phyloP scores from a whole-genome alignment of 371 early-diverging fungal genomes.

The Entomophthora muscae region DNA sequence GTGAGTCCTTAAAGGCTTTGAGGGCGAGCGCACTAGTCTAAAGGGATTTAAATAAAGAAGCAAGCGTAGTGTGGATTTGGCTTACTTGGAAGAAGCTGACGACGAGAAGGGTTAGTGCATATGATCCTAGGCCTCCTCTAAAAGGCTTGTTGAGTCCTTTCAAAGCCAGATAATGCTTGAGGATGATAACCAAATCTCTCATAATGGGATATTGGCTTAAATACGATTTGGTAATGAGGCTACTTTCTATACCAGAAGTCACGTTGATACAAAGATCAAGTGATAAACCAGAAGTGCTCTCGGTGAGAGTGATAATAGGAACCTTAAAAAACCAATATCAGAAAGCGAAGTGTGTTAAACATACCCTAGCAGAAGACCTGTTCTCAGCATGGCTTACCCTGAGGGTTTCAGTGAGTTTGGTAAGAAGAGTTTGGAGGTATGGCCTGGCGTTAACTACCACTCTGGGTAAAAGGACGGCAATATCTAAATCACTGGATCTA shows the following conservation, averaged over 20 bases:
- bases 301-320: conserved; percentile 82
- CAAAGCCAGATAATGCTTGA: conserved; percentile 67
- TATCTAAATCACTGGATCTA: neutral
- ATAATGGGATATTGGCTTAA: conserved; percentile 36
- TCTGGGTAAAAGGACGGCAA: neutral
- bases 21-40: conserved; percentile 67
- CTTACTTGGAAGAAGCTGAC: conserved; percentile 61
- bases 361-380: neutral
- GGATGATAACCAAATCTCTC: conserved; percentile 41
- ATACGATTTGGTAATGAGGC: conserved; percentile 30
- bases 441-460: neutral
- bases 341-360: neutral
- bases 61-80: neutral
- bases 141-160: conserved; percentile 75
- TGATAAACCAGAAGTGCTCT: conserved; percentile 39
- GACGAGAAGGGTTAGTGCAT: conserved; percentile 67
- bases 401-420: neutral
- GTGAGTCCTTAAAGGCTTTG: conserved; percentile 33
- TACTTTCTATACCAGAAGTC: conserved; percentile 44
- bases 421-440: neutral
- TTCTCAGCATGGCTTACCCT: neutral
- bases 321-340: conserved; percentile 28
- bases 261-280: conserved; percentile 76
- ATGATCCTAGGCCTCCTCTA: conserved; percentile 88
- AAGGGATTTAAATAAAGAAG: conserved; percentile 11